These are phyloP conservation scores for Hanseniaspora jakobsenii DNA, from an alignment of 805 yeast genomes.

Conservation along the genomic window DNA sequence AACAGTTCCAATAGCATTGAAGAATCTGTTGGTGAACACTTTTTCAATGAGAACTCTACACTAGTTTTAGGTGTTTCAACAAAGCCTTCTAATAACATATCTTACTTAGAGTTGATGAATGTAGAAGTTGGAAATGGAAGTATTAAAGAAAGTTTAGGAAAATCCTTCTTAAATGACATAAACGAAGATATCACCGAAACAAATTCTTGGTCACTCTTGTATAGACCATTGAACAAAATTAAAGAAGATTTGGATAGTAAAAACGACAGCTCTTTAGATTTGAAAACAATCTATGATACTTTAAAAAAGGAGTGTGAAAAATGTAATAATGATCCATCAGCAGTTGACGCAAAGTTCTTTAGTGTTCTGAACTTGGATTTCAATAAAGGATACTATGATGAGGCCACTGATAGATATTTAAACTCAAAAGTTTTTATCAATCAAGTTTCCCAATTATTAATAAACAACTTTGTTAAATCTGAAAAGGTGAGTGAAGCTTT, in stretches of 20 bases:
- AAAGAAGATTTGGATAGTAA: slow-evolving; percentile 23
- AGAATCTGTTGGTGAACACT: background rate
- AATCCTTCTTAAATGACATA: slow-evolving; percentile 30
- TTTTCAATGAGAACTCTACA: slow-evolving; percentile 19
- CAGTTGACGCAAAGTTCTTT: slow-evolving; percentile 28
- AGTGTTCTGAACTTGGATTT: slow-evolving; percentile 24
- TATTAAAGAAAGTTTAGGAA: slow-evolving; percentile 59
- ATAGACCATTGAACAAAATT: too few relatives aligned
- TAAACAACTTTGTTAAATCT: slow-evolving; percentile 24
- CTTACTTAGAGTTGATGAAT: slow-evolving; percentile 26
- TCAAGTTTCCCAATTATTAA: slow-evolving; percentile 34
- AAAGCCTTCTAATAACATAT: slow-evolving; percentile 22
- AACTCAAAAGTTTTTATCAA: slow-evolving; percentile 43
- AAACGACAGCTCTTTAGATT: slow-evolving; percentile 13
- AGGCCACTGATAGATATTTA: slow-evolving; percentile 46
- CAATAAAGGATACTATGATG: slow-evolving; percentile 44
- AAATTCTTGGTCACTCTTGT: too few relatives aligned
- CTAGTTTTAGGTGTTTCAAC: slow-evolving; percentile 26
- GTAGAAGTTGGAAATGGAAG: slow-evolving; percentile 56
- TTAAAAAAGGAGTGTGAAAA: background rate
- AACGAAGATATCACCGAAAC: too few relatives aligned
- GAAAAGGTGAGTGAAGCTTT: slow-evolving; percentile 44
- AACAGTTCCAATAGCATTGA: background rate
- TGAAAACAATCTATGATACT: background rate
- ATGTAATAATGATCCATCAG: slow-evolving; percentile 16